Percentiles rank a stretch among this genome's conserved stretches.
Conservation (phyloP, 2,329 filamentous ascomycete genomes). For the Diplodia scrobiculata region DNA sequence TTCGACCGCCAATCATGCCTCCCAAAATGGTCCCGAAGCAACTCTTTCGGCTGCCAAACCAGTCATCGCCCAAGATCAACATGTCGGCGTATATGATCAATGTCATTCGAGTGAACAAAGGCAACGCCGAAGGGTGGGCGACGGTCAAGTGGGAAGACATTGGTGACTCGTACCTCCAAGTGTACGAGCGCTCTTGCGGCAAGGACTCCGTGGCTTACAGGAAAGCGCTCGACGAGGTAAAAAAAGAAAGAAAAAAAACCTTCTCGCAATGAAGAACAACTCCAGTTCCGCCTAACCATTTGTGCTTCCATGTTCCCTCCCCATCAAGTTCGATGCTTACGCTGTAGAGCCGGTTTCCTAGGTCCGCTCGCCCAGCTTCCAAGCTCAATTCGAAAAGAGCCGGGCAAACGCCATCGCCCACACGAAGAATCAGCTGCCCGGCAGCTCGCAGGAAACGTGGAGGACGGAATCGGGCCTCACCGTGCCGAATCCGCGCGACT, state of each 20-base stretch:
- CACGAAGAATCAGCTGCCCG: not conserved
- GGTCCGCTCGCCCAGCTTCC: not conserved
- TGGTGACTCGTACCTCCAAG: not conserved
- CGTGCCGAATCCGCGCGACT: not conserved
- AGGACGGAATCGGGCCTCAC: not conserved
- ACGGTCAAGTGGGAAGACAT: not conserved
- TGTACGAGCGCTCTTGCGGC: not conserved
- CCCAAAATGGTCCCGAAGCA: not conserved
- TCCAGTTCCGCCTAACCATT: too few relatives aligned
- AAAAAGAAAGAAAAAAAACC: too few relatives aligned
- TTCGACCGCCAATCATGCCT: not conserved
- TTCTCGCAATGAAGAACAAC: too few relatives aligned
- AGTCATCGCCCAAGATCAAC: not conserved
- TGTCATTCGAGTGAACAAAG: not conserved
- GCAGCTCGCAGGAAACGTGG: not conserved
- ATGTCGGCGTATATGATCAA: too few relatives aligned
- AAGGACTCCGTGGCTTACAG: not conserved
- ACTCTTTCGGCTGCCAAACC: not conserved
- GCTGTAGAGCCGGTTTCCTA: not conserved
- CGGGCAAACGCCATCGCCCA: not conserved
- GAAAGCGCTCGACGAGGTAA: not conserved
- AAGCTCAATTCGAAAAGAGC: not conserved
- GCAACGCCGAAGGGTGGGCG: not conserved
- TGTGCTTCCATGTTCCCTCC: too few relatives aligned
- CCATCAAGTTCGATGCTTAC: too few relatives aligned